Evolutionary conservation across 805 yeast genomes (phyloP).

Genomic region (Lipomyces yamadae): DNA sequence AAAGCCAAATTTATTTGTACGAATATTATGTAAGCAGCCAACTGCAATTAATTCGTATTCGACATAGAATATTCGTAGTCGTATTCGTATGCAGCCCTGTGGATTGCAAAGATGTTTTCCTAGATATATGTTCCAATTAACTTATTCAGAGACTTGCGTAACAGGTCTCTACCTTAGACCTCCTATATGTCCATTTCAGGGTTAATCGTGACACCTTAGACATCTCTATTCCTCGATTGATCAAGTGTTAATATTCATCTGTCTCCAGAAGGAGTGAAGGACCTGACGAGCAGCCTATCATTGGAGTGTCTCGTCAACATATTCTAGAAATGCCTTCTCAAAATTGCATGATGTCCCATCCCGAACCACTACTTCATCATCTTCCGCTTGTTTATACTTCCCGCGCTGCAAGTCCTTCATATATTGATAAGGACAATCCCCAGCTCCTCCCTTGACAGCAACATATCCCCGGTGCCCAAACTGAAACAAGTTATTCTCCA

Average conservation of each 20-base stretch:
- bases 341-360: slow-evolving; percentile 10
- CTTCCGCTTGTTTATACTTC: slow-evolving; percentile 15
- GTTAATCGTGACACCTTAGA: neutral
- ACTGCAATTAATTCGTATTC: too few relatives aligned
- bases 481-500: slow-evolving; percentile 12
- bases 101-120: too few relatives aligned
- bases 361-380: slow-evolving; percentile 7
- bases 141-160: too few relatives aligned
- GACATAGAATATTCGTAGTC: too few relatives aligned
- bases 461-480: slow-evolving; percentile 17
- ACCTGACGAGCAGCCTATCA: neutral
- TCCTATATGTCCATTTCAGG: too few relatives aligned
- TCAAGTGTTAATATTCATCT: neutral
- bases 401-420: slow-evolving; percentile 8
- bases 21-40: too few relatives aligned
- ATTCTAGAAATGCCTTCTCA: neutral
- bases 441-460: slow-evolving; percentile 11
- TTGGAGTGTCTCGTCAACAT: neutral
- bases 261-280: neutral
- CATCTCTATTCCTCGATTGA: neutral
- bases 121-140: too few relatives aligned
- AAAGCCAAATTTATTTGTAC: too few relatives aligned
- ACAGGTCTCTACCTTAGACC: too few relatives aligned
- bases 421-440: slow-evolving; percentile 12
- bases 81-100: too few relatives aligned